Percentiles rank a stretch among this genome's conserved stretches.
Conservation (phyloP, 139 green algal genomes). For the Yamagishiella unicocca region DNA sequence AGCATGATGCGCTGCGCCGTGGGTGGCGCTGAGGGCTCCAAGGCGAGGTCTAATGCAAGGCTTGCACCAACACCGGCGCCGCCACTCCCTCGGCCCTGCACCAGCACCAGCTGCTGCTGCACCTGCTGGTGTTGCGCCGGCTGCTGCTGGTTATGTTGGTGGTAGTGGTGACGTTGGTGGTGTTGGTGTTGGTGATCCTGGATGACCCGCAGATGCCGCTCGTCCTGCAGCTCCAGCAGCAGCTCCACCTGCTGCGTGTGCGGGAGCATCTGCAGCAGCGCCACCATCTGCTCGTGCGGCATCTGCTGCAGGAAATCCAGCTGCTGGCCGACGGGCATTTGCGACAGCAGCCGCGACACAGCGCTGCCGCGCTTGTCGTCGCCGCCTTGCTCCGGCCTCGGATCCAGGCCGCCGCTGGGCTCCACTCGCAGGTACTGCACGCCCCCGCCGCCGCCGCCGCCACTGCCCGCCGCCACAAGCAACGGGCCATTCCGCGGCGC, state of each 20-base stretch:
- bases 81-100: not conserved
- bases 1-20: not conserved
- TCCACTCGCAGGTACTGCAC: conserved; percentile 8
- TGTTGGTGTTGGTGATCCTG: not conserved
- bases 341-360: conserved; percentile 10
- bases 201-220: not conserved
- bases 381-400: not conserved
- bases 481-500: too few species aligned
- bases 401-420: not conserved
- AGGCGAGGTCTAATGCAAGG: not conserved
- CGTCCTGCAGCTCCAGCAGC: conserved; percentile 27
- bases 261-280: conserved; percentile 26
- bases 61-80: not conserved
- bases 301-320: conserved; percentile 15
- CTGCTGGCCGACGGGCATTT: conserved; percentile 21
- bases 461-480: too few species aligned
- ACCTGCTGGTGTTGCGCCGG: not conserved
- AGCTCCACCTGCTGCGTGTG: conserved; percentile 29
- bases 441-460: not conserved
- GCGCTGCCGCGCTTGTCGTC: not conserved
- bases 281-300: conserved; percentile 34
- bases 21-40: not conserved
- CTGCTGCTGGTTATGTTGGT: not conserved
- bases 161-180: too few species aligned
- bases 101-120: not conserved